Evolutionary conservation across 2,329 filamentous ascomycete genomes (phyloP).

Genomic region (Penicillium sp.): DNA sequence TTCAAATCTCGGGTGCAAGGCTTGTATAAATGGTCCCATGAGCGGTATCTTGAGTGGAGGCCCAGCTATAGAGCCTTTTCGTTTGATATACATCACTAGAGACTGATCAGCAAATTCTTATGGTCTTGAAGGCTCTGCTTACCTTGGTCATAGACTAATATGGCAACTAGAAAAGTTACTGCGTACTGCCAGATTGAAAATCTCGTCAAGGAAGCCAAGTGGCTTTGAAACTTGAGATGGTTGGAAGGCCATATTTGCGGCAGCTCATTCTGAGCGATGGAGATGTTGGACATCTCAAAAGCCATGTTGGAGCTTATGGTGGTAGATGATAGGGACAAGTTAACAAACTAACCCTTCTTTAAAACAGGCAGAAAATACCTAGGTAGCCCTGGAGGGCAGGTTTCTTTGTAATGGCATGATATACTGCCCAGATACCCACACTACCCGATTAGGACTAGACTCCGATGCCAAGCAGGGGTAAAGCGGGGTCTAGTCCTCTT

Average conservation of each 20-base stretch:
- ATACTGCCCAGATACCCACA: not conserved
- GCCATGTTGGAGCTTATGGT: conserved; percentile 5
- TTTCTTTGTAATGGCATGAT: not conserved
- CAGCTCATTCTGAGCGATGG: conserved; percentile 8
- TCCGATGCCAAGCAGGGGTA: conserved; percentile 12
- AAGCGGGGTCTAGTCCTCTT: conserved; percentile 26
- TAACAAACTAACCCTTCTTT: not conserved
- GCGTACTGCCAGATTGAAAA: conserved; percentile 44
- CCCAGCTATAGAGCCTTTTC: conserved; percentile 68
- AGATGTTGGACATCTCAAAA: conserved; percentile 9
- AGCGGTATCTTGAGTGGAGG: conserved; percentile 70
- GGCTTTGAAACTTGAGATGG: not conserved
- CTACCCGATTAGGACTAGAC: conserved; percentile 25
- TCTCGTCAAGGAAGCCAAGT: not conserved
- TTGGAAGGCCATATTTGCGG: conserved; percentile 6
- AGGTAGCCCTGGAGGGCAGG: not conserved
- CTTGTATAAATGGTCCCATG: conserved; percentile 83
- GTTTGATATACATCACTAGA: conserved; percentile 64
- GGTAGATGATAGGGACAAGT: not conserved
- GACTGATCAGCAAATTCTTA: not conserved
- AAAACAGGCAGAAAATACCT: not conserved
- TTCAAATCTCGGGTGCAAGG: conserved; percentile 79
- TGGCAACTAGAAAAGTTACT: conserved; percentile 59
- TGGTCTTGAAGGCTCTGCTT: conserved; percentile 33
- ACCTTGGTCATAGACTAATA: conserved; percentile 82